phyloP scores from a whole-genome alignment of 495 filamentous ascomycete species.

The Penicillium coffeae region DNA sequence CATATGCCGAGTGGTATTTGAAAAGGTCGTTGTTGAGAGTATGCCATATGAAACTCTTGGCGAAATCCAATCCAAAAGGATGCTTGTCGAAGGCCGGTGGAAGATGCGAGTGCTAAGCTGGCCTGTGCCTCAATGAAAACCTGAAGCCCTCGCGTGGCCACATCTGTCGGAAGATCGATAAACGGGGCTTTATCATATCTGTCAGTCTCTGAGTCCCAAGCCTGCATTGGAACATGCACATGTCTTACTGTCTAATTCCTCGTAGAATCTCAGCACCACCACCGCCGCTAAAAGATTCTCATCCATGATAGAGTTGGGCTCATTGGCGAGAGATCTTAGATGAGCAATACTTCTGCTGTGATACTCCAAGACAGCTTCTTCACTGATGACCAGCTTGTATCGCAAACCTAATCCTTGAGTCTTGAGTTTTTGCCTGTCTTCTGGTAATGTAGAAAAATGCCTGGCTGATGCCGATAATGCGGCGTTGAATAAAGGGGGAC shows the following conservation, averaged over 20 bases:
- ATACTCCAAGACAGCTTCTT: constrained; percentile 21
- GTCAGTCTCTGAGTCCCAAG: no score
- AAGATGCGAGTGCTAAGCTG: constrained; percentile 7
- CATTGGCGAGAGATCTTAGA: constrained; percentile 18
- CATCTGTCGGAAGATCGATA: constrained; percentile 14
- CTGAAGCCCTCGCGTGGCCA: constrained; percentile 18
- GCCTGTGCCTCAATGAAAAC: constrained; percentile 17
- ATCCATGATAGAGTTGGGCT: constrained; percentile 24
- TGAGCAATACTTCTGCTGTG: constrained; percentile 18
- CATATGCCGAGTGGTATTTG: constrained; percentile 12
- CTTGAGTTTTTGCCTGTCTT: constrained; percentile 6
- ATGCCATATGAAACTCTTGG: constrained; percentile 34
- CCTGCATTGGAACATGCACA: no score
- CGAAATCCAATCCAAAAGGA: constrained; percentile 31
- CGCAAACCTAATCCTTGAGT: constrained; percentile 3
- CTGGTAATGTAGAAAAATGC: constrained; percentile 16
- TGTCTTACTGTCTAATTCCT: constrained; percentile 17
- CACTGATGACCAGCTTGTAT: constrained; percentile 9
- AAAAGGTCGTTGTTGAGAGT: constrained; percentile 28
- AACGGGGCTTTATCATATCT: constrained; percentile 13
- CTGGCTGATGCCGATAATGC: constrained; percentile 18
- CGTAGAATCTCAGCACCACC: constrained; percentile 18
- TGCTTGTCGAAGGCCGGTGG: constrained; percentile 23
- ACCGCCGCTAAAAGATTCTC: constrained; percentile 20
- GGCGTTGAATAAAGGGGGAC: constrained; percentile 17